phyloP scores from a whole-genome alignment of 2,329 filamentous ascomycete genomes.

The Cladosporium cucumerinum region DNA sequence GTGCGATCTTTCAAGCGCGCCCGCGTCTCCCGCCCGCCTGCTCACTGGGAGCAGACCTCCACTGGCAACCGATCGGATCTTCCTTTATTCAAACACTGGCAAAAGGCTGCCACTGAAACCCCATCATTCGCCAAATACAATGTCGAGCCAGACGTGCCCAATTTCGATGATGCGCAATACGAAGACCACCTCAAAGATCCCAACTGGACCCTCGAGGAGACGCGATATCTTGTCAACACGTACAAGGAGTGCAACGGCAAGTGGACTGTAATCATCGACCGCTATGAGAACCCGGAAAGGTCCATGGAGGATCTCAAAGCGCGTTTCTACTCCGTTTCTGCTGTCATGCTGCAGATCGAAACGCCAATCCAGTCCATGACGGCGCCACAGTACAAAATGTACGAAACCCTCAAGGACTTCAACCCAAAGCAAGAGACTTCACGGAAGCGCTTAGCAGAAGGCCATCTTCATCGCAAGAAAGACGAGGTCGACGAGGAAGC shows the following conservation, averaged over 20 bases:
- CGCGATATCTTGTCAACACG: conserved; percentile 79
- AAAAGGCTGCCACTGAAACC: conserved; percentile 14
- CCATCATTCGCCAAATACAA: conserved; percentile 78
- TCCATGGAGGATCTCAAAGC: conserved; percentile 88
- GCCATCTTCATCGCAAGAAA: conserved; percentile 71
- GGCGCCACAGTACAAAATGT: conserved; percentile 72
- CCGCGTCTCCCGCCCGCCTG: conserved; percentile 17
- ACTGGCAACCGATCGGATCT: conserved; percentile 15
- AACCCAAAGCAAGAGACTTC: conserved; percentile 73
- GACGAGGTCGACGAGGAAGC: conserved; percentile 93
- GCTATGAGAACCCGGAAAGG: conserved; percentile 59
- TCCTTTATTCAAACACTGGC: conserved; percentile 15
- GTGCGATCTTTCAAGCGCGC: conserved; percentile 17
- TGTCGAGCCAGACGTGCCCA: conserved; percentile 70
- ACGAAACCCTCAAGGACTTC: conserved; percentile 84
- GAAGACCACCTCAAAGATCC: conserved; percentile 66
- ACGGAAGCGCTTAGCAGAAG: conserved; percentile 80
- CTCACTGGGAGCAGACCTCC: conserved; percentile 16
- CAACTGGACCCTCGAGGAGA: conserved; percentile 90
- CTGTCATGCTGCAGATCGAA: conserved; percentile 74
- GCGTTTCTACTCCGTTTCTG: conserved; percentile 83
- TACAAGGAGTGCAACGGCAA: conserved; percentile 78
- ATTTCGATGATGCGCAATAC: conserved; percentile 87
- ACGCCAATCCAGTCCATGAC: conserved; percentile 86
- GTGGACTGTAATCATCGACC: conserved; percentile 89